phyloP scores from a whole-genome alignment of 192 early-diverging fungal species.

The Podila horticola region DNA sequence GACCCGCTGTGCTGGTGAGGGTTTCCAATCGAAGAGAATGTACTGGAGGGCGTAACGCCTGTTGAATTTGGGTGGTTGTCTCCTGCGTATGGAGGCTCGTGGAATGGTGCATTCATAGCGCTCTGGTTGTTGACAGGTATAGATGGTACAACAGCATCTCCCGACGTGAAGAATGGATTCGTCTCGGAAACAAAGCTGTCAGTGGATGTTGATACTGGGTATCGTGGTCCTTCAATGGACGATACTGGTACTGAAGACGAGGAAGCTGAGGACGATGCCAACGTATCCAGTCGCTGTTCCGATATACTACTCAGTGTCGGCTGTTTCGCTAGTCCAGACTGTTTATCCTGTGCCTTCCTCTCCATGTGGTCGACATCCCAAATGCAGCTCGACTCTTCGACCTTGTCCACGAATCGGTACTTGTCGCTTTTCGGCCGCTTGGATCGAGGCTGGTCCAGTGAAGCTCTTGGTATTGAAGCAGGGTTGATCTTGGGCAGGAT shows the following conservation, averaged over 20 bases:
- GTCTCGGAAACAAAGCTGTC: conserved; percentile 14
- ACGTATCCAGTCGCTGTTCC: conserved; percentile 10
- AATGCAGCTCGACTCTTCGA: conserved; percentile 46
- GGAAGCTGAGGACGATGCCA: background rate
- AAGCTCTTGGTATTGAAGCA: conserved; percentile 16
- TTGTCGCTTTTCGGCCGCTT: conserved; percentile 27
- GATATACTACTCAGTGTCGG: conserved; percentile 10
- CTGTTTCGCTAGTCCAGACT: background rate
- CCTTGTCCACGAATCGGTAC: conserved; percentile 46
- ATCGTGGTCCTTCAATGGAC: background rate
- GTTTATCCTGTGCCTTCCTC: conserved; percentile 7
- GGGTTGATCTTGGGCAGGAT: conserved; percentile 25
- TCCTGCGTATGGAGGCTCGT: conserved; percentile 8
- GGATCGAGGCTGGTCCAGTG: conserved; percentile 21
- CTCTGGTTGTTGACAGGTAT: background rate
- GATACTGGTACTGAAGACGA: background rate
- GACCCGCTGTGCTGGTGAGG: background rate
- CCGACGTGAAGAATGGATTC: background rate
- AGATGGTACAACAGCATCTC: conserved; percentile 1
- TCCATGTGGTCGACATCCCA: conserved; percentile 52
- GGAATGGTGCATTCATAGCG: background rate
- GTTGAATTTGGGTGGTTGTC: conserved; percentile 6
- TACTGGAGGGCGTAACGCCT: conserved; percentile 19
- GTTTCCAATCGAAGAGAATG: conserved; percentile 14
- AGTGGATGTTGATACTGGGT: conserved; percentile 18